phyloP scores from a whole-genome alignment of 169 alveolate genomes.

The Toxoplasma gondii region DNA sequence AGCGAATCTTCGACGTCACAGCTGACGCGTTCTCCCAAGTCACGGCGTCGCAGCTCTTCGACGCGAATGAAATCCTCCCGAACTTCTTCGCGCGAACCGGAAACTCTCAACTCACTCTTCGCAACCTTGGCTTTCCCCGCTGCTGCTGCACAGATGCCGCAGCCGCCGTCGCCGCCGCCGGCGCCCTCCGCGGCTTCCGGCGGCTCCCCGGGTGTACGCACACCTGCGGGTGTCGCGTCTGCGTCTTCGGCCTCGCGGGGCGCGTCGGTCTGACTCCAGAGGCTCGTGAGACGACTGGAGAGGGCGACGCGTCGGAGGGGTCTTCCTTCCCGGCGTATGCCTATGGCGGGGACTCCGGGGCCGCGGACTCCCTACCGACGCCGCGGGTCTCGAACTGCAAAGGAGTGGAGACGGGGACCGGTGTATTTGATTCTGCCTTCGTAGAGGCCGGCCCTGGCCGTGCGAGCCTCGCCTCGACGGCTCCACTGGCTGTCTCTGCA shows the following conservation, averaged over 20 bases:
- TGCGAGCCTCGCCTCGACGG: no score
- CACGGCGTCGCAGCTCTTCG: background rate
- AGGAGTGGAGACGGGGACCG: no score
- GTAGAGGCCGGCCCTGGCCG: no score
- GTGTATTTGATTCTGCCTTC: no score
- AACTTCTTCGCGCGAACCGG: background rate
- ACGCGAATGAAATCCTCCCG: background rate
- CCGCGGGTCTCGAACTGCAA: no score
- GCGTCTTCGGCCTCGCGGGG: background rate
- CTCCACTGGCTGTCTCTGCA: no score
- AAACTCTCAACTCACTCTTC: background rate
- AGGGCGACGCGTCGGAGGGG: no score
- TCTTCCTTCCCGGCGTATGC: no score
- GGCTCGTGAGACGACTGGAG: background rate
- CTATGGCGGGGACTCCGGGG: no score
- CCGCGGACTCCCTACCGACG: no score
- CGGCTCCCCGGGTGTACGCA: background rate
- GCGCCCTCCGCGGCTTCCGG: background rate
- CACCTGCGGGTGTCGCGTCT: conserved; percentile 34
- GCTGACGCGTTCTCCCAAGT: background rate
- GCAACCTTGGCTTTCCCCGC: background rate
- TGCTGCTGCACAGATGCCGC: conserved; percentile 45
- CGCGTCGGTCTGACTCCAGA: background rate
- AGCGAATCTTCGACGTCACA: background rate
- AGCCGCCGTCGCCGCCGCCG: background rate